Percentiles rank a stretch among this genome's conserved stretches.
phyloP scores from a whole-genome alignment of 352 stramenopile species.

The Phytophthora pistaciae region DNA sequence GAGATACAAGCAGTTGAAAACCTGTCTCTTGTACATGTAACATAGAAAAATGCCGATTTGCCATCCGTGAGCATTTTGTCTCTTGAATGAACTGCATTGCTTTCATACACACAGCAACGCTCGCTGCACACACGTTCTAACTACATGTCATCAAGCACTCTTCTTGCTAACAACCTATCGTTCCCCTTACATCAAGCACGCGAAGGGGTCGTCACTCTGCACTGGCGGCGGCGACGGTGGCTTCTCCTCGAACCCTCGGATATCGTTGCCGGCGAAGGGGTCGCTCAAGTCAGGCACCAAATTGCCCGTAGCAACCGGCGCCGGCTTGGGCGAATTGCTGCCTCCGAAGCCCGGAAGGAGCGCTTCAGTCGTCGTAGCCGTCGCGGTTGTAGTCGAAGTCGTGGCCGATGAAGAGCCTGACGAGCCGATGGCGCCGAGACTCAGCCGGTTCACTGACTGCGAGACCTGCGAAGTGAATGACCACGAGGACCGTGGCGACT shows the following conservation, averaged over 20 bases:
- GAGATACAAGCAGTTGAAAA: too few relatives aligned
- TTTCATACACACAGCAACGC: conserved; percentile 28
- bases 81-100: conserved; percentile 41
- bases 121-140: conserved; percentile 25
- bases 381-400: conserved; percentile 16
- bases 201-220: conserved; percentile 70
- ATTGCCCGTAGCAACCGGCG: conserved; percentile 14
- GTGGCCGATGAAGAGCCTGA: conserved; percentile 22
- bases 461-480: conserved; percentile 42
- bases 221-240: conserved; percentile 36
- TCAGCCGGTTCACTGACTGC: conserved; percentile 38
- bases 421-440: conserved; percentile 34
- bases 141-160: conserved; percentile 20
- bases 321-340: conserved; percentile 11
- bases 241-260: conserved; percentile 60
- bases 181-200: conserved; percentile 58
- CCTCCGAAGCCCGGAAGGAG: conserved; percentile 28
- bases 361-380: conserved; percentile 14
- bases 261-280: conserved; percentile 75
- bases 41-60: too few relatives aligned
- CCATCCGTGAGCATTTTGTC: neutral
- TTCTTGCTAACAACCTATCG: conserved; percentile 10
- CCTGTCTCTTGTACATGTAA: too few relatives aligned
- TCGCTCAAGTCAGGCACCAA: conserved; percentile 48
- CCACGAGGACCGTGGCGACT: conserved; percentile 45